These are phyloP conservation scores for Xanthoconium separans DNA, from an alignment of 1,284 basidiomycete genomes.

Conservation along the genomic window DNA sequence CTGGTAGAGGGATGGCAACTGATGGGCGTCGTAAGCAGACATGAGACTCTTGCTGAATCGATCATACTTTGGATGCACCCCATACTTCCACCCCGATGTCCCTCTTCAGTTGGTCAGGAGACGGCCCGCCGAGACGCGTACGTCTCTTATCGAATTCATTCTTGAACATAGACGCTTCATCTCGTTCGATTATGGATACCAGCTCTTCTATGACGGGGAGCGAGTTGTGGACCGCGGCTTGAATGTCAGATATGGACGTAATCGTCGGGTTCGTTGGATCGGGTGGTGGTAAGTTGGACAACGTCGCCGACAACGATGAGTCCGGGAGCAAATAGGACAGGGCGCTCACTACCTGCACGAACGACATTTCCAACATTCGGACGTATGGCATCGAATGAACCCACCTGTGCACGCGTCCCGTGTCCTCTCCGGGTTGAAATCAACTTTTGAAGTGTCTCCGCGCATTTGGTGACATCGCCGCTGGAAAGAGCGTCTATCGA, in stretches of 20 bases:
- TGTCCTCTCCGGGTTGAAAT: conserved; percentile 63
- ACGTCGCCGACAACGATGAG: conserved; percentile 63
- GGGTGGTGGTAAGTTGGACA: conserved; percentile 69
- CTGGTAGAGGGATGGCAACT: conserved; percentile 71
- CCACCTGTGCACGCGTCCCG: conserved; percentile 61
- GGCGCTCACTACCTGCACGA: conserved; percentile 64
- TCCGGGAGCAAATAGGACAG: conserved; percentile 75
- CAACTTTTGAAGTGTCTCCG: conserved; percentile 76
- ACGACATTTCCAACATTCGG: not conserved
- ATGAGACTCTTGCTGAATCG: not conserved
- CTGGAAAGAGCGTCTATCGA: conserved; percentile 38
- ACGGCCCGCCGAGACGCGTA: conserved; percentile 67
- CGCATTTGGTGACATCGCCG: conserved; percentile 76
- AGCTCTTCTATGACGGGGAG: conserved; percentile 72
- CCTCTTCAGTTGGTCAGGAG: conserved; percentile 66
- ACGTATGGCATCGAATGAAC: conserved; percentile 4
- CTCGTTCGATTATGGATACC: conserved; percentile 51
- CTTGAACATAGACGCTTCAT: conserved; percentile 53
- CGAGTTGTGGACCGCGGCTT: conserved; percentile 69
- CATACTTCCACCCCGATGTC: conserved; percentile 67
- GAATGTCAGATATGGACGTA: conserved; percentile 53
- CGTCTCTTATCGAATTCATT: conserved; percentile 76
- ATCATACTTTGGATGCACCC: conserved; percentile 54
- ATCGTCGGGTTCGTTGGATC: conserved; percentile 74
- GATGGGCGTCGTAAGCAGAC: conserved; percentile 4